Conservation (phyloP, 192 early-diverging fungal genomes). For the Coemansia sp. region DNA sequence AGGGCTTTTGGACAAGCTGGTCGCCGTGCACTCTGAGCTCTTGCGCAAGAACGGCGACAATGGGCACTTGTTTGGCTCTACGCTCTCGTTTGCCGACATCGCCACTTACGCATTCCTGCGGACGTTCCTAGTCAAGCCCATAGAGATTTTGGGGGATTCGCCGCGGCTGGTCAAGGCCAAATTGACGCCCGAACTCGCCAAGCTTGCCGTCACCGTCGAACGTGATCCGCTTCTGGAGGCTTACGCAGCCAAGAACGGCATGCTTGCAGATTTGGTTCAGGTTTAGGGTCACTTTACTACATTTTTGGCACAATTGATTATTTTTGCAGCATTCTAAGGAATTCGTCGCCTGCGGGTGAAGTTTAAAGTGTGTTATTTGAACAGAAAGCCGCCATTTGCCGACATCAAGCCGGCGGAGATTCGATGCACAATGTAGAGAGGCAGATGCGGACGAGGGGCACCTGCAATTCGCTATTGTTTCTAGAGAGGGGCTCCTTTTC, state of each 20-base stretch:
- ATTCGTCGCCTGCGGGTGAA: background rate
- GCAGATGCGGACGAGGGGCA: no score
- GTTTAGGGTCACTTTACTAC: background rate
- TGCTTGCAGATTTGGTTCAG: background rate
- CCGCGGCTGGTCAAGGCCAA: conserved; percentile 3
- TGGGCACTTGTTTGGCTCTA: conserved; percentile 51
- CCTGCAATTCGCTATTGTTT: no score
- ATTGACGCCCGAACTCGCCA: conserved; percentile 34
- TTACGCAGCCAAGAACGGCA: background rate
- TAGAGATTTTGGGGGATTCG: background rate
- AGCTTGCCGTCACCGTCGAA: conserved; percentile 32
- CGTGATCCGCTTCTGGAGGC: conserved; percentile 2
- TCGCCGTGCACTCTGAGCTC: conserved; percentile 34
- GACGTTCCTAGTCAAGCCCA: background rate
- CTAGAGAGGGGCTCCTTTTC: no score
- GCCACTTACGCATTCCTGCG: conserved; percentile 20
- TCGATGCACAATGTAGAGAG: background rate
- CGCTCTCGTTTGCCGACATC: conserved; percentile 48
- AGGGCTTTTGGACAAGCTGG: conserved; percentile 13
- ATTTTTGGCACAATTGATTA: no score
- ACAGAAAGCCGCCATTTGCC: background rate
- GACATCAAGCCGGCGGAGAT: conserved; percentile 5
- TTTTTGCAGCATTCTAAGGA: background rate
- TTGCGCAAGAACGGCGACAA: conserved; percentile 56
- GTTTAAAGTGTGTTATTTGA: background rate